phyloP scores from a whole-genome alignment of 352 stramenopile genomes.

The Pythium periplocum region DNA sequence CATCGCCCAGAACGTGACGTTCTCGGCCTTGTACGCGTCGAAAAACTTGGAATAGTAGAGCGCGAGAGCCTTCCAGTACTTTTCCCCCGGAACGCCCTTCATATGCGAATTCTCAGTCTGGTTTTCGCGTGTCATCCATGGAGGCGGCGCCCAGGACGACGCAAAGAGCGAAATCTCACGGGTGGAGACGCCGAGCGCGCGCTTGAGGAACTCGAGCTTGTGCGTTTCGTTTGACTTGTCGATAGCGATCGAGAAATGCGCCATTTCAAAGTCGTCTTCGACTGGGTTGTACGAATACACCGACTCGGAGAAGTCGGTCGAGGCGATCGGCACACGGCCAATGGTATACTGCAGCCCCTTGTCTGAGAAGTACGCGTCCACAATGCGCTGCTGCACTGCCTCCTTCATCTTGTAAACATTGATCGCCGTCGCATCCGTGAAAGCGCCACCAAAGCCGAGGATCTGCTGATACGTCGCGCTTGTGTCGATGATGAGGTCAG shows the following conservation, averaged over 20 bases:
- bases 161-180: conserved; percentile 51
- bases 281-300: conserved; percentile 40
- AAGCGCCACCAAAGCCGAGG: conserved; percentile 75
- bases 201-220: conserved; percentile 36
- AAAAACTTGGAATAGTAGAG: conserved; percentile 84
- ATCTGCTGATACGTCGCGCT: conserved; percentile 52
- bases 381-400: conserved; percentile 42
- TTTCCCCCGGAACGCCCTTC: conserved; percentile 28
- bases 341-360: conserved; percentile 63
- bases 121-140: conserved; percentile 76
- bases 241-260: conserved; percentile 63
- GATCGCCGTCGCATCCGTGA: conserved; percentile 72
- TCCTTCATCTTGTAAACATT: conserved; percentile 61
- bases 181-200: conserved; percentile 23
- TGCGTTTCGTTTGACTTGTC: conserved; percentile 37
- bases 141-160: conserved; percentile 67
- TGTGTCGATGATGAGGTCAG: conserved; percentile 31
- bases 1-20: conserved; percentile 59
- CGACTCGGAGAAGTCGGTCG: conserved; percentile 67
- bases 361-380: conserved; percentile 61
- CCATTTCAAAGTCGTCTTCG: conserved; percentile 33
- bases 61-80: conserved; percentile 54
- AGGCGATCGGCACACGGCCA: conserved; percentile 69
- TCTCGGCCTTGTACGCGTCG: conserved; percentile 49
- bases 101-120: conserved; percentile 37